These are phyloP conservation scores for Neophaeococcomyces aloes DNA, from an alignment of 2,329 filamentous ascomycete genomes.

Conservation along the genomic window DNA sequence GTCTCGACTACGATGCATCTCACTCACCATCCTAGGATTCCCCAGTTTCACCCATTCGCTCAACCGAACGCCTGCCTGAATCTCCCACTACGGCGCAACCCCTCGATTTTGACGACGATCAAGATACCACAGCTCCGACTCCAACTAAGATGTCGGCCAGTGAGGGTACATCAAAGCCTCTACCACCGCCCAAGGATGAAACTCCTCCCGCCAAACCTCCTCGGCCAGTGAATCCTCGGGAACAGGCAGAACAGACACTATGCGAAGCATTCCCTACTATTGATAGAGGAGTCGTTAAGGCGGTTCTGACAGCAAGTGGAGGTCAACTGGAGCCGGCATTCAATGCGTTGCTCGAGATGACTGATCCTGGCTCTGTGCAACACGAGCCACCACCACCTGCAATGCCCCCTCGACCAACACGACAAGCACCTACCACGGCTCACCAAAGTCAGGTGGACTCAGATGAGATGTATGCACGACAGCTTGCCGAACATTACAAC, in stretches of 20 bases:
- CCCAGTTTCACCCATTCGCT: constrained; percentile 20
- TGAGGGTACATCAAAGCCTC: constrained; percentile 22
- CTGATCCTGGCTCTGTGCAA: constrained; percentile 59
- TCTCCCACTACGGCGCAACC: constrained; percentile 47
- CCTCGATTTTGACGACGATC: constrained; percentile 49
- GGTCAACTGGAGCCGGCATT: constrained; percentile 89
- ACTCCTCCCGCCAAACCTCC: constrained; percentile 68
- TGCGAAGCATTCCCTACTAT: constrained; percentile 89
- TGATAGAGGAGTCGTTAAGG: constrained; percentile 70
- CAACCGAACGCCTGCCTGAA: constrained; percentile 30
- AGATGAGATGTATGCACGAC: constrained; percentile 83
- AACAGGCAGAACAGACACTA: constrained; percentile 77
- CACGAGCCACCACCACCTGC: constrained; percentile 55
- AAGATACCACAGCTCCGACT: constrained; percentile 30
- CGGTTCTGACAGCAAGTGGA: constrained; percentile 73
- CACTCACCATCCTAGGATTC: constrained; percentile 12
- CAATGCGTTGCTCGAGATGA: constrained; percentile 79
- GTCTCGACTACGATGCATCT: not conserved
- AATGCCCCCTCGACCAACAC: constrained; percentile 67
- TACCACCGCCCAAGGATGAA: constrained; percentile 20
- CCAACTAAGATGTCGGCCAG: constrained; percentile 22
- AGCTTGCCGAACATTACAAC: constrained; percentile 84
- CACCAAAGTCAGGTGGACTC: constrained; percentile 73
- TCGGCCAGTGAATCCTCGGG: constrained; percentile 65
- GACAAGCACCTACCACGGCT: constrained; percentile 38